Conservation (phyloP, 2,329 filamentous ascomycete species). For the Aspergillus sp. region DNA sequence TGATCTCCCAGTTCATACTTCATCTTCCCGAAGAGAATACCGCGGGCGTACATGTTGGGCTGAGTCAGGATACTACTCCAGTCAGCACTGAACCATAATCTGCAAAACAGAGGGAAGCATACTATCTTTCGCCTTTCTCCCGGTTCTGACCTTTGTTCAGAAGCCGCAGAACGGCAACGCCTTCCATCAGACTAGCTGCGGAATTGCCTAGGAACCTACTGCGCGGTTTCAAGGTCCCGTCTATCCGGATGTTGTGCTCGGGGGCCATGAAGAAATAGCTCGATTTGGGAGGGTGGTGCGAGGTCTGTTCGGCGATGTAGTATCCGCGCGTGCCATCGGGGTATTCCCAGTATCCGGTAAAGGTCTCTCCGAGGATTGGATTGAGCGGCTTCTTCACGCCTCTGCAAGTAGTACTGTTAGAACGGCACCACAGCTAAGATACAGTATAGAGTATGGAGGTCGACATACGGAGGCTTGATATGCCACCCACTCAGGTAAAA, state of each 20-base stretch:
- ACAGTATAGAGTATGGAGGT: background rate
- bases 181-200: slow-evolving; percentile 96
- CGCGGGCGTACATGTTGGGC: slow-evolving; percentile 97
- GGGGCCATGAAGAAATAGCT: slow-evolving; percentile 99
- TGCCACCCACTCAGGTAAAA: slow-evolving; percentile 99
- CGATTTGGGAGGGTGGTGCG: slow-evolving; percentile 95
- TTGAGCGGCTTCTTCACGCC: slow-evolving; percentile 98
- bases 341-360: slow-evolving; percentile 93
- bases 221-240: slow-evolving; percentile 88
- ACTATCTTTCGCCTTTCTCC: slow-evolving; percentile 77
- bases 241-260: slow-evolving; percentile 86
- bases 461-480: slow-evolving; percentile 83
- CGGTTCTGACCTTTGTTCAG: slow-evolving; percentile 64
- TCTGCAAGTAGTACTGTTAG: slow-evolving; percentile 39
- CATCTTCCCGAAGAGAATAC: slow-evolving; percentile 98
- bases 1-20: slow-evolving; percentile 98
- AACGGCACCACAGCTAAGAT: background rate
- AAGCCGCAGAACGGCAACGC: slow-evolving; percentile 77
- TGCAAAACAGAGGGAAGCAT: slow-evolving; percentile 31
- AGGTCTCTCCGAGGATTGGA: slow-evolving; percentile 89
- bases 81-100: background rate
- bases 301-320: slow-evolving; percentile 96
- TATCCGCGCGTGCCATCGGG: slow-evolving; percentile 78
- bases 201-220: slow-evolving; percentile 97
- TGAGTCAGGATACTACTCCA: slow-evolving; percentile 73